Conservation (phyloP, 352 stramenopile genomes). For the Globisporangium carolinianum region DNA sequence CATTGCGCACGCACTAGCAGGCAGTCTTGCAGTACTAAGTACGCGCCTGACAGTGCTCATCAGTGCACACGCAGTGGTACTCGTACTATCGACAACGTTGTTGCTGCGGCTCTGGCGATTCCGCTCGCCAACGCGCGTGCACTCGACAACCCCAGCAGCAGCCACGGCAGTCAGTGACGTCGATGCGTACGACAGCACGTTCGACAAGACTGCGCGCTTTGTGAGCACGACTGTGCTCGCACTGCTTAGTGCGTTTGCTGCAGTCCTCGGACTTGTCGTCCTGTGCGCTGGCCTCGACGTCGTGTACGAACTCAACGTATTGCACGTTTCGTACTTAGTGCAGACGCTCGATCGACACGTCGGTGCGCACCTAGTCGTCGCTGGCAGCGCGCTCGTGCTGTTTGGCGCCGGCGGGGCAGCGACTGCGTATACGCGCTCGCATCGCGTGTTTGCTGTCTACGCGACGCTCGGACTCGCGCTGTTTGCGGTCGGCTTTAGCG, state of each 20-base stretch:
- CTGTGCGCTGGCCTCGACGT: slow-evolving; percentile 44
- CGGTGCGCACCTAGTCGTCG: slow-evolving; percentile 35
- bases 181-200: slow-evolving; percentile 8
- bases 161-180: not conserved
- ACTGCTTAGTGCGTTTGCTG: slow-evolving; percentile 16
- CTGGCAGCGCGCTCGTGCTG: slow-evolving; percentile 27
- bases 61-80: slow-evolving; percentile 13
- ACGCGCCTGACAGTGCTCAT: slow-evolving; percentile 12
- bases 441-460: slow-evolving; percentile 23
- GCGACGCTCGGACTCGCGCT: slow-evolving; percentile 23
- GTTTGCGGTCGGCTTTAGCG: slow-evolving; percentile 33
- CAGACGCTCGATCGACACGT: slow-evolving; percentile 45
- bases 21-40: slow-evolving; percentile 11
- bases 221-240: slow-evolving; percentile 8
- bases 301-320: slow-evolving; percentile 58
- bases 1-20: not conserved
- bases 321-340: slow-evolving; percentile 54
- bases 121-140: not conserved
- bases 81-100: slow-evolving; percentile 17
- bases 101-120: slow-evolving; percentile 21
- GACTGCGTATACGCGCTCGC: slow-evolving; percentile 19
- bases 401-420: slow-evolving; percentile 28
- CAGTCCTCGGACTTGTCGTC: slow-evolving; percentile 23
- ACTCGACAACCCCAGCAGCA: not conserved
- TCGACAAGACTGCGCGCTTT: slow-evolving; percentile 9